phyloP scores from a whole-genome alignment of 163 green algal species.

The Chloroidium sp. region DNA sequence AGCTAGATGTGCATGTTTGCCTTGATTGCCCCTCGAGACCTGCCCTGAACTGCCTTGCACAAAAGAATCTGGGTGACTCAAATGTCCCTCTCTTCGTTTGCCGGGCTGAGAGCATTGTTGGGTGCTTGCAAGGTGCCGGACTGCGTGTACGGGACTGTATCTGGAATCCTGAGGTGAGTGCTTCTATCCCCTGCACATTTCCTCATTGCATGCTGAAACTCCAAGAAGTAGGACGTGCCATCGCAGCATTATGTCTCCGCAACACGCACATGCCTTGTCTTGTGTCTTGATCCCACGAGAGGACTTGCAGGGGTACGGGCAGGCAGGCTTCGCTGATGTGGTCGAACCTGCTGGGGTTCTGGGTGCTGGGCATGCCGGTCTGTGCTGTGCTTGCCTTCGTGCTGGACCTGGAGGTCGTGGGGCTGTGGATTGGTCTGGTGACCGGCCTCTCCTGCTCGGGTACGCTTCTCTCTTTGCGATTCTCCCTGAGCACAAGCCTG shows the following conservation, averaged over 20 bases:
- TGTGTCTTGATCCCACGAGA: not conserved
- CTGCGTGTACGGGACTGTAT: conserved; percentile 3
- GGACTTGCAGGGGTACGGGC: conserved; percentile 27
- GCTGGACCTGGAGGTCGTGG: conserved; percentile 23
- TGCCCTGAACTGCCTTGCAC: no score
- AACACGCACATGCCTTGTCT: not conserved
- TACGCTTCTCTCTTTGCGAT: not conserved
- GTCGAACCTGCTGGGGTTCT: conserved; percentile 53
- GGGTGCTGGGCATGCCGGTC: conserved; percentile 33
- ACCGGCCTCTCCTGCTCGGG: conserved; percentile 21
- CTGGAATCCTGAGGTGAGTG: conserved; percentile 8
- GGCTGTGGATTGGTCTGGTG: conserved; percentile 37
- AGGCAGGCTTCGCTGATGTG: conserved; percentile 33
- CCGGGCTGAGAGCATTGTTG: no score
- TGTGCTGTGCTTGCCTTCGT: conserved; percentile 41
- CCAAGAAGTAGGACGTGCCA: not conserved
- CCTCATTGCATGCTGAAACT: no score
- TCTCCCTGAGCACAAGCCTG: no score
- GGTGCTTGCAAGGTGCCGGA: conserved; percentile 23
- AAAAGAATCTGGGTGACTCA: no score
- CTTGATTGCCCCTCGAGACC: no score
- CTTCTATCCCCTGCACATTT: not conserved
- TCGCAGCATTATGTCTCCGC: not conserved
- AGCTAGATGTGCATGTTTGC: no score
- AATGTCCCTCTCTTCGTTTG: no score